Conservation (phyloP, 2,329 filamentous ascomycete genomes). For the Zelopaecilomyces penicillatus region DNA sequence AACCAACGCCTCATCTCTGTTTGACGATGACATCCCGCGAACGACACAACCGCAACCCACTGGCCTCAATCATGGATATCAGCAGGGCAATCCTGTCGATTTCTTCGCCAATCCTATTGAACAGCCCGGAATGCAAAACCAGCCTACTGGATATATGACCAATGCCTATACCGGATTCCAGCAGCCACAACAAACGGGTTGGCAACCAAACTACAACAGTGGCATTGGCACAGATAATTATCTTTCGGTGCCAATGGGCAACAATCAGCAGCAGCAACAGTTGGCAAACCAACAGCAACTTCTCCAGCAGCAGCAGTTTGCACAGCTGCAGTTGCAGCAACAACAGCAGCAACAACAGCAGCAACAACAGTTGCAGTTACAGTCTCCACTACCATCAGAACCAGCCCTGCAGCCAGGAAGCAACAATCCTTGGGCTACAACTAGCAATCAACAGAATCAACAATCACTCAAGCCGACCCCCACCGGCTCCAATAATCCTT, state of each 20-base stretch:
- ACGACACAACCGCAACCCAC: conserved; percentile 63
- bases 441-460: conserved; percentile 45
- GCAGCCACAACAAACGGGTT: conserved; percentile 39
- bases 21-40: conserved; percentile 66
- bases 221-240: conserved; percentile 42
- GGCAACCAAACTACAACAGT: conserved; percentile 52
- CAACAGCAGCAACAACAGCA: conserved; percentile 30
- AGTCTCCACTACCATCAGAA: conserved; percentile 41
- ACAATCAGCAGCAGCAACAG: conserved; percentile 34
- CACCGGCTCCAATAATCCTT: conserved; percentile 97
- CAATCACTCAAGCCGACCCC: conserved; percentile 68
- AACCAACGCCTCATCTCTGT: conserved; percentile 76
- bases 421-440: conserved; percentile 87
- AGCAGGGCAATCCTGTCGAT: conserved; percentile 92
- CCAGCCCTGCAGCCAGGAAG: conserved; percentile 65
- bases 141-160: conserved; percentile 65
- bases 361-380: conserved; percentile 17
- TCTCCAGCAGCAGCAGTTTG: conserved; percentile 27
- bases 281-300: conserved; percentile 25
- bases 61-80: conserved; percentile 93
- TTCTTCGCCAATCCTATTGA: conserved; percentile 96
- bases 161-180: conserved; percentile 48
- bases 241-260: neutral
- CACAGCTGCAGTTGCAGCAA: conserved; percentile 27
- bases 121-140: conserved; percentile 61